Conservation (phyloP, 139 green algal species). For the Pseudopediastrum boryanum region DNA sequence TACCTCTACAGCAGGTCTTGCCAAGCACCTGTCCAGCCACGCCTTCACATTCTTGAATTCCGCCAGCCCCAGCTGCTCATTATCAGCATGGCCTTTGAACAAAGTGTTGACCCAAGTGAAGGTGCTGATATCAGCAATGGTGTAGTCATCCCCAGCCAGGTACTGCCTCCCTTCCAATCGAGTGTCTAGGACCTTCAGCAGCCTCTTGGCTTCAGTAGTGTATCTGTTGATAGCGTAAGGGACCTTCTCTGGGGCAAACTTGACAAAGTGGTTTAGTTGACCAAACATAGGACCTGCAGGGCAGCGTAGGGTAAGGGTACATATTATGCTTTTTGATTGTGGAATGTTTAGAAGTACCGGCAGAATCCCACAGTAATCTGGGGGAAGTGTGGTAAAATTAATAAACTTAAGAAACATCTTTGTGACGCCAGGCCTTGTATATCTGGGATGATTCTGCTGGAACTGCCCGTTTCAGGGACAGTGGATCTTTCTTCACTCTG, state of each 20-base stretch:
- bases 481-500: no score
- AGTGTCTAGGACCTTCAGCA: conserved; percentile 45
- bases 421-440: no score
- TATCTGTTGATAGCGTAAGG: conserved; percentile 50
- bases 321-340: no score
- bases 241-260: conserved; percentile 37
- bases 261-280: conserved; percentile 35
- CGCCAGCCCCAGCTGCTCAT: conserved; percentile 19
- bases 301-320: not conserved
- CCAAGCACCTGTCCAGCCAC: conserved; percentile 30
- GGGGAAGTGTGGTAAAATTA: no score
- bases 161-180: conserved; percentile 28
- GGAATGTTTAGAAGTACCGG: no score
- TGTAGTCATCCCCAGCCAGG: conserved; percentile 43
- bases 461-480: no score
- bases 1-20: conserved; percentile 14
- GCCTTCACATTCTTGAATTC: conserved; percentile 10
- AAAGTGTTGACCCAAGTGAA: conserved; percentile 41
- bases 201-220: conserved; percentile 35
- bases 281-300: conserved; percentile 38
- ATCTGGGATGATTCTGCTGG: no score
- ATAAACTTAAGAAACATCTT: no score
- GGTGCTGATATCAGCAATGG: conserved; percentile 53
- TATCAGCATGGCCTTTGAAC: not conserved
- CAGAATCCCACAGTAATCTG: no score